Evolutionary conservation across 1,284 basidiomycete species (phyloP).

Genomic region (Psilocybe mexicana): DNA sequence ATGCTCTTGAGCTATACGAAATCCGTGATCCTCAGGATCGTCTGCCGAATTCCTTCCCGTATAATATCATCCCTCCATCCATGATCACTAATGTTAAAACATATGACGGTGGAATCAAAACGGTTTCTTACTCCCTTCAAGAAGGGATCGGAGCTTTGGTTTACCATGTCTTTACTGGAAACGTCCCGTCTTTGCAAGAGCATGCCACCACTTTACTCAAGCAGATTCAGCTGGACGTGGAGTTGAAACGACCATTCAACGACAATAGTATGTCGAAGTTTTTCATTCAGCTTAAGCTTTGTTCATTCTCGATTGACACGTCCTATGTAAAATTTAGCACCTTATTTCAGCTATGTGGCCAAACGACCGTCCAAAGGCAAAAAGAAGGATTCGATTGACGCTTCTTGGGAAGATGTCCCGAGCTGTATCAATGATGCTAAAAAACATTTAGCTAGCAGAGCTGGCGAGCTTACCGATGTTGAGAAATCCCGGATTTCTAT

Average conservation of each 20-base stretch:
- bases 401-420: conserved; percentile 23
- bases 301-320: conserved; percentile 1
- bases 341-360: conserved; percentile 30
- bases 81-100: conserved; percentile 22
- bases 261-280: conserved; percentile 27
- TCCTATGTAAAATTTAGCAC: conserved; percentile 22
- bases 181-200: conserved; percentile 34
- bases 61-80: conserved; percentile 27
- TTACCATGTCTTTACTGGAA: conserved; percentile 46
- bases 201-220: conserved; percentile 34
- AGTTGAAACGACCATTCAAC: conserved; percentile 28
- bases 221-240: conserved; percentile 38
- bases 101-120: conserved; percentile 39
- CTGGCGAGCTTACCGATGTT: conserved; percentile 29
- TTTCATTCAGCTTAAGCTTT: not conserved
- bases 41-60: conserved; percentile 32
- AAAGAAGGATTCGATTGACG: conserved; percentile 9
- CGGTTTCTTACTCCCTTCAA: conserved; percentile 31
- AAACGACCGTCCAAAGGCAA: conserved; percentile 7
- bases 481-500: conserved; percentile 22
- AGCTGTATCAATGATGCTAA: conserved; percentile 19
- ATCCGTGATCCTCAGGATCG: conserved; percentile 38
- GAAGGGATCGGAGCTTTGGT: conserved; percentile 18
- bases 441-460: conserved; percentile 24
- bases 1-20: conserved; percentile 26